Base-by-base conservation (phyloP, 345 rosid genomes). In the Eutrema japonicum region DNA sequence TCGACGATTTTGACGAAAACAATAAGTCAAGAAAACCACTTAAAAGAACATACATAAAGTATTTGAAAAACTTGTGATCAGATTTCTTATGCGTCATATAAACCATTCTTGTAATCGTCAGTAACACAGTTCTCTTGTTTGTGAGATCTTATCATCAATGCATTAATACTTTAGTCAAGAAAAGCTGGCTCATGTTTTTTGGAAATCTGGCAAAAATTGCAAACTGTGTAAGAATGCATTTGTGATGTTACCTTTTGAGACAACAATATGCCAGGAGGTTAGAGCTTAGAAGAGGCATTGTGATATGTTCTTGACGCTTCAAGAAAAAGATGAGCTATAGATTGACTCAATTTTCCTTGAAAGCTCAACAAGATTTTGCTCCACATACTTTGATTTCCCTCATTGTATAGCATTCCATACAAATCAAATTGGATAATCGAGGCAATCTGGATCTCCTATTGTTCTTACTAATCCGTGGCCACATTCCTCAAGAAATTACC, bases 1-100 rank as follows among this genome's bases (percentile, higher is more conserved):
- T 82, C 85, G 22, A 22, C 22, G 22, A 22, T 22, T 22, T 22
- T 22, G 22, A 22, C 22, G 22, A 22, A 22, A 22, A 22, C 22
- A 1, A 22, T 22, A 22, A 22, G 22, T 22, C 22, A 0, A 22
- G 22, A 22, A 22, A 22, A 22, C 22, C 22, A 22, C 22, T 22
- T 4, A 14, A 4, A 35, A 36, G 2, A 14, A 14, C 8, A 53
- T 29, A 13, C 58, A 53, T 53, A 53, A 8, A 26, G 35, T 3
- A 18, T 33, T 33, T 6, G 4, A 22, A 22, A 22, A 22, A 22
- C 22, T 22, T 22, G 22, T 22, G 22, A 22, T 22, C 22, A 22
- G 22, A 33, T 33, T 33, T 33, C 36, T 33, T 33, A 33, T 7
- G 4, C 36, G 4, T 33, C 1, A 2, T 4, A 33, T 33, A 33